phyloP scores from a whole-genome alignment of 805 yeast species.

The Sugiyamaella smithiae region DNA sequence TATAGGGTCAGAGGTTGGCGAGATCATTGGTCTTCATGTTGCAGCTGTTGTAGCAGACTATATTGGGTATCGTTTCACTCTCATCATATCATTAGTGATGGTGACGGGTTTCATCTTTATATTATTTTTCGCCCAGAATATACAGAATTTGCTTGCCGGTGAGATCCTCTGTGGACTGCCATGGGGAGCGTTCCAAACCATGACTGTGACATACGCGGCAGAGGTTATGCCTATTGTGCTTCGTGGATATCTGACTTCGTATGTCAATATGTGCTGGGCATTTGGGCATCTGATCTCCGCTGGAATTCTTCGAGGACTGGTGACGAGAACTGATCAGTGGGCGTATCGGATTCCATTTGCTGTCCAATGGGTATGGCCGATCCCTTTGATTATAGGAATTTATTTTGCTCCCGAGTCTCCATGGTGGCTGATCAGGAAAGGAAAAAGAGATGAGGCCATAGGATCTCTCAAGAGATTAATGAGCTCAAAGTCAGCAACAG shows the following conservation, averaged over 20 bases:
- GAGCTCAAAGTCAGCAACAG: constrained; percentile 23
- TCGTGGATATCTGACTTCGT: constrained; percentile 48
- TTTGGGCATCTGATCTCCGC: constrained; percentile 55
- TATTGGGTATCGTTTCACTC: constrained; percentile 45
- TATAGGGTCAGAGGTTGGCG: constrained; percentile 35
- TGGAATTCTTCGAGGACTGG: constrained; percentile 46
- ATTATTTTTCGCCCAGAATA: constrained; percentile 43
- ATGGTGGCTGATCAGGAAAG: constrained; percentile 50
- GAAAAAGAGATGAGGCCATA: constrained; percentile 42
- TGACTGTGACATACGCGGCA: constrained; percentile 51
- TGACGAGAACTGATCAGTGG: constrained; percentile 29
- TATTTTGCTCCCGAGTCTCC: constrained; percentile 54
- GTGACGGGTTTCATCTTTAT: constrained; percentile 43
- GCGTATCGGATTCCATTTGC: constrained; percentile 55
- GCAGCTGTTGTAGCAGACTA: constrained; percentile 46
- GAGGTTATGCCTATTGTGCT: constrained; percentile 54
- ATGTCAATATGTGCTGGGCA: constrained; percentile 52
- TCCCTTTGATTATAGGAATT: constrained; percentile 40
- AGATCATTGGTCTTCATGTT: constrained; percentile 44
- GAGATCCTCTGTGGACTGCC: constrained; percentile 40
- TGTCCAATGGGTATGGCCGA: constrained; percentile 58
- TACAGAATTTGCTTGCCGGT: constrained; percentile 38
- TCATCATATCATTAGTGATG: constrained; percentile 37
- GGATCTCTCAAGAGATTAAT: constrained; percentile 37
- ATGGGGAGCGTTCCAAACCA: constrained; percentile 53